Evolutionary conservation across 2,329 filamentous ascomycete genomes (phyloP), one percentile per base, ranked within the genome.

Genomic region (Corinectria fuckeliana): DNA sequence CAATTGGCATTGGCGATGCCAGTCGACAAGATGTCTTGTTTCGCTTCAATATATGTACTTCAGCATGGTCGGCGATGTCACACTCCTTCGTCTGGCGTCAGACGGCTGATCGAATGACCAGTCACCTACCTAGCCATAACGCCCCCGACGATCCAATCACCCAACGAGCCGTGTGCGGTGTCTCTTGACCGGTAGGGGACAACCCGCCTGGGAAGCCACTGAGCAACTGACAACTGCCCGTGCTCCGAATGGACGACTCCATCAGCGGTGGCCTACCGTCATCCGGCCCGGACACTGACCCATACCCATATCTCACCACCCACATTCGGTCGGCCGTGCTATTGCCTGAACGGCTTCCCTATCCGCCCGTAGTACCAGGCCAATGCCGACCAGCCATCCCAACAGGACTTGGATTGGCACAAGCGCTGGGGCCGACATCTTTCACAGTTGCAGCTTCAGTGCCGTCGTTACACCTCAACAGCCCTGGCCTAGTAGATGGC

Each of bases 291-390:
- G 51, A 38, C 41, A 23, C 20, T 48, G 32, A 25, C 26, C 47
- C 56, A 49, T 53, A 23, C 47, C 21, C 44, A 45, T 45, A 44
- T 53, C 41, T 49, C 39, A 53, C 55, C 55, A 58, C 42, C 30
- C 38, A 51, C 53, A 30, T 32, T 38, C 45, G 36, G 34, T 47
- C 30, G 30, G 47, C 38, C 18, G 38, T 56, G 52, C 21, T 50
- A 49, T 56, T 56, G 49, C 57, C 50, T 56, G 36, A 42, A 50
- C 16, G 28, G 48, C 32, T 51, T 56, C 58, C 53, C 34, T 53
- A 42, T 53, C 23, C 53, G 28, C 16, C 18, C 51, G 32, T 44
- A 49, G 58, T 50, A 52, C 53, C 42, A 56, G 48, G 26, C 42
- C 49, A 52, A 57, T 47, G 39, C 42, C 23, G 32, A 20, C 50